Percentiles rank a stretch among this genome's conserved stretches.
phyloP scores from a whole-genome alignment of 805 yeast genomes.

The Grigorovia transvaalensis region DNA sequence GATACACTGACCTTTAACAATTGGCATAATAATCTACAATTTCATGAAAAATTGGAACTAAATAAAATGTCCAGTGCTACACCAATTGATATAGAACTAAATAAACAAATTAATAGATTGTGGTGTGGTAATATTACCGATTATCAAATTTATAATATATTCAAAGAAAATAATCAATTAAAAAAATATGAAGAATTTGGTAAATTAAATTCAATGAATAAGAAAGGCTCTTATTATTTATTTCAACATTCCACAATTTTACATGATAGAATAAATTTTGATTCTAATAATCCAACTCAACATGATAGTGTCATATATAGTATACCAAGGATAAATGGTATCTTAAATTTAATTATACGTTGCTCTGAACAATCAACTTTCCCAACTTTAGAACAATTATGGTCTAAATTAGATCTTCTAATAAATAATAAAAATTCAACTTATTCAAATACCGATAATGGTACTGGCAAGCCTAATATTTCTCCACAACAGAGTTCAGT shows the following conservation, averaged over 20 bases:
- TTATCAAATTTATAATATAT: constrained; percentile 33
- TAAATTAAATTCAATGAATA: background rate
- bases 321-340: constrained; percentile 37
- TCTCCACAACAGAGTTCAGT: too few relatives aligned
- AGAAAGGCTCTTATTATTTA: constrained; percentile 35
- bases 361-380: constrained; percentile 52
- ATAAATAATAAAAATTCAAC: constrained; percentile 3
- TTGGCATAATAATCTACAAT: constrained; percentile 60
- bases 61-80: constrained; percentile 77
- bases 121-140: constrained; percentile 85
- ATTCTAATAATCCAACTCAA: constrained; percentile 8
- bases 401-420: constrained; percentile 9
- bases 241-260: constrained; percentile 42
- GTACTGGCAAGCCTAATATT: too few relatives aligned
- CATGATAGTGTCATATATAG: constrained; percentile 31
- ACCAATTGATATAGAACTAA: constrained; percentile 27
- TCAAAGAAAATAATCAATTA: constrained; percentile 2
- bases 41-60: constrained; percentile 75
- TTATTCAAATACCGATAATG: too few relatives aligned
- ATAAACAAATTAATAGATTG: constrained; percentile 31
- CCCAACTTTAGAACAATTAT: constrained; percentile 34
- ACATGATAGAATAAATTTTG: constrained; percentile 24
- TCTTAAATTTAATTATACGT: constrained; percentile 33
- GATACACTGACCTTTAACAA: constrained; percentile 38
- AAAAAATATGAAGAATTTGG: background rate